Conservation (phyloP, 768 basidiomycete genomes). For the Mrakia gelida region DNA sequence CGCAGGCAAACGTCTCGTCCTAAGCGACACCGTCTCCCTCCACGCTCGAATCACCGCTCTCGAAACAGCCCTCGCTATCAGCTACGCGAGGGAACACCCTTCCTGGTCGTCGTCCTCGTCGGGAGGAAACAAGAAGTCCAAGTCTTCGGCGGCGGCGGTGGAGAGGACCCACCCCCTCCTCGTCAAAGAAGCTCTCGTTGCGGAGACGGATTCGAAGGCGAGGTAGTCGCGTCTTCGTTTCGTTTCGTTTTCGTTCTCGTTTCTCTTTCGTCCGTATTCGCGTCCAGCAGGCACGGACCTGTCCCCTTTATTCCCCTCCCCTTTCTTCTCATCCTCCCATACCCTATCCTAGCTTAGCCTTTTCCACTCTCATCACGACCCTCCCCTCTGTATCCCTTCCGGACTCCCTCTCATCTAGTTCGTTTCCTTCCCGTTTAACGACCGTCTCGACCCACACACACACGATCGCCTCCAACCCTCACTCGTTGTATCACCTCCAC, state of each 20-base stretch:
- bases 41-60: conserved; percentile 20
- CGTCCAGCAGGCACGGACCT: too few species aligned
- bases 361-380: too few species aligned
- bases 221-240: background rate
- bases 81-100: conserved; percentile 10
- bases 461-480: too few species aligned
- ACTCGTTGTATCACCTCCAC: background rate
- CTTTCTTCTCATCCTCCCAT: too few species aligned
- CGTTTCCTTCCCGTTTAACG: background rate
- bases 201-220: background rate
- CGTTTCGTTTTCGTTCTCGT: too few species aligned
- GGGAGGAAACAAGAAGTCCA: background rate
- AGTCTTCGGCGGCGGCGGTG: background rate
- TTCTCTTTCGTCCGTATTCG: too few species aligned
- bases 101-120: background rate
- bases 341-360: too few species aligned
- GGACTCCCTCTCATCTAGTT: background rate
- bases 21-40: conserved; percentile 5
- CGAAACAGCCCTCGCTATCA: conserved; percentile 12
- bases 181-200: background rate
- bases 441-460: background rate
- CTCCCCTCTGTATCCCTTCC: too few species aligned
- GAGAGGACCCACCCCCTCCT: conserved; percentile 12
- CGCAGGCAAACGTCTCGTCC: background rate
- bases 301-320: too few species aligned